Percentiles rank a stretch among this genome's conserved stretches.
These are phyloP conservation scores for Annona cherimola DNA, from an alignment of 164 flowering plant genomes.

Conservation along the genomic window DNA sequence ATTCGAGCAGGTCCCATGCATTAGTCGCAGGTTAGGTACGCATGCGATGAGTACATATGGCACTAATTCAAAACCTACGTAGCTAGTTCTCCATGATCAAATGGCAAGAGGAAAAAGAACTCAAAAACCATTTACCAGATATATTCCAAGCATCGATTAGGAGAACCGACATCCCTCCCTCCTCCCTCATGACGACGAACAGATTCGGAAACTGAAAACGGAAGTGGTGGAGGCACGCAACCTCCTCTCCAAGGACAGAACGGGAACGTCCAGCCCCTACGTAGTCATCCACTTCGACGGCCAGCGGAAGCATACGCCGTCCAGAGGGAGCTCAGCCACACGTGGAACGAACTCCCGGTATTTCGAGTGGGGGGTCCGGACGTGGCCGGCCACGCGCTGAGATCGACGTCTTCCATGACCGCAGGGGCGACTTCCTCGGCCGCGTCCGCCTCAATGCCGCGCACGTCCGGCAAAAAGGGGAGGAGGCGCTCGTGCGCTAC, in stretches of 20 bases:
- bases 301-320: constrained; percentile 50
- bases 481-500: constrained; percentile 68
- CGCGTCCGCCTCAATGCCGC: constrained; percentile 44
- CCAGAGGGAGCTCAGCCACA: constrained; percentile 51
- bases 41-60: too few relatives aligned
- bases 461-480: constrained; percentile 72
- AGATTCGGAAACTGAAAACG: constrained; percentile 48
- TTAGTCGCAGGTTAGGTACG: too few relatives aligned
- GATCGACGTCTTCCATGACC: constrained; percentile 60
- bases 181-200: constrained; percentile 10
- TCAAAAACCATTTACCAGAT: neutral
- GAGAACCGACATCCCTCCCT: neutral
- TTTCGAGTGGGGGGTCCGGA: constrained; percentile 45
- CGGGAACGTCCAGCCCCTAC: constrained; percentile 82
- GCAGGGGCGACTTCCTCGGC: constrained; percentile 64
- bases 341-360: constrained; percentile 70
- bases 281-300: constrained; percentile 68
- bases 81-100: neutral
- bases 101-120: neutral
- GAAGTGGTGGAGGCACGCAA: constrained; percentile 71
- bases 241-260: constrained; percentile 77
- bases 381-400: constrained; percentile 61
- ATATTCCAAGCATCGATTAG: neutral
- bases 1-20: too few relatives aligned
- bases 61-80: too few relatives aligned